Conservation (phyloP, 164 flowering plant species). For the Chimonanthus praecox region DNA sequence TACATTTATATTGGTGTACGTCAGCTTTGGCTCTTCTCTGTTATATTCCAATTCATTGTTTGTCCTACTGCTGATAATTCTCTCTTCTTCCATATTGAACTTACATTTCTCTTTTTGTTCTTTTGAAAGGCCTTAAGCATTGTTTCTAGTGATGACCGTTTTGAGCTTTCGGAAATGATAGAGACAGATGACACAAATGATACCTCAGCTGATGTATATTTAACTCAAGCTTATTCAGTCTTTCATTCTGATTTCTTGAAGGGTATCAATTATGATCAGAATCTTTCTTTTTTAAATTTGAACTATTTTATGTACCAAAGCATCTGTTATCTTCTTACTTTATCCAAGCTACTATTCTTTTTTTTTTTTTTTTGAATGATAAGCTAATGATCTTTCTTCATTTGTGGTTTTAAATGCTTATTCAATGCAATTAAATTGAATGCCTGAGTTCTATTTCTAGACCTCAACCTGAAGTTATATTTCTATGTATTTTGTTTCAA, state of each 20-base stretch:
- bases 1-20: background rate
- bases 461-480: too few species aligned
- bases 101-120: slow-evolving; percentile 2
- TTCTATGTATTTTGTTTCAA: too few species aligned
- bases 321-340: background rate
- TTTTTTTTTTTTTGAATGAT: background rate
- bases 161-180: slow-evolving; percentile 35
- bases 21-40: background rate
- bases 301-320: background rate
- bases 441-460: background rate
- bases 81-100: background rate
- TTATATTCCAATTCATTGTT: background rate
- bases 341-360: too few species aligned
- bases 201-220: slow-evolving; percentile 44
- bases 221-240: slow-evolving; percentile 38
- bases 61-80: background rate
- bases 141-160: slow-evolving; percentile 41
- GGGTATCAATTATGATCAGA: slow-evolving; percentile 36
- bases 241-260: slow-evolving; percentile 32
- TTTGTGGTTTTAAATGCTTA: background rate
- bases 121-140: slow-evolving; percentile 48
- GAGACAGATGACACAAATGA: slow-evolving; percentile 43
- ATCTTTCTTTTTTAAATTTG: background rate
- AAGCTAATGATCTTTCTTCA: background rate
- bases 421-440: background rate